Evolutionary conservation across 1,284 basidiomycete species (phyloP), one percentile per base, ranked within the genome.

Genomic region (Polyporus tsugae): DNA sequence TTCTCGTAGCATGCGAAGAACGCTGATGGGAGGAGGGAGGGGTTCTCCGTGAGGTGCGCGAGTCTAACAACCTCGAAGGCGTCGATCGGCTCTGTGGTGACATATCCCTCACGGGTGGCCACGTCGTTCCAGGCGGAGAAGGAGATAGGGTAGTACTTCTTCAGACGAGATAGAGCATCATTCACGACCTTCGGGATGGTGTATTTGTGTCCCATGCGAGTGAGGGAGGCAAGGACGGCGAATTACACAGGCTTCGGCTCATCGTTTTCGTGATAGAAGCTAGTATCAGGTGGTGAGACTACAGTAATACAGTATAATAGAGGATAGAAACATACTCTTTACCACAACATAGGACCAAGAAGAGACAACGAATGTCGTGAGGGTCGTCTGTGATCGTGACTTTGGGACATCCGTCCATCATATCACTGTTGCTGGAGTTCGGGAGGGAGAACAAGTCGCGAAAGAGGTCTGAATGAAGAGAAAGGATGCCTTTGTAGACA

Each of bases 191-290:
- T 49, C 22, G 46, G 46, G 19, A 49, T 49, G 11, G 46, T 11
- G 46, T 49, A 49, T 10, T 49, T 49, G 46, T 49, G 46, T 13
- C 46, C 46, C 46, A 49, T 49, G 10, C 46, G 46, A 25, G 25
- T 49, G n/a, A 49, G 46, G n/a, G 46, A 49, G 10, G 46, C 46
- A 25, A 25, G 46, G 46, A 25, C 22, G 11, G 46, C 46, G 46
- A 49, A 49, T 49, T 49, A 4, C 3, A 49, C 22, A 10, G 22
- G 22, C 10, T 49, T 49, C 22, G 22, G 46, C 22, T 49, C 46
- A 25, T 49, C 46, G 22, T 49, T 49, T 25, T 49, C 46, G 22
- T 49, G 46, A 49, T 49, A 49, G 46, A 49, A 49, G 46, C 46
- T 49, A 13, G 29, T 29, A 29, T 29, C 29, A 29, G 29, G 29